Percentiles rank a stretch among this genome's conserved stretches.
Conservation (phyloP, 1,284 basidiomycete species). For the Papiliotrema fonsecae region DNA sequence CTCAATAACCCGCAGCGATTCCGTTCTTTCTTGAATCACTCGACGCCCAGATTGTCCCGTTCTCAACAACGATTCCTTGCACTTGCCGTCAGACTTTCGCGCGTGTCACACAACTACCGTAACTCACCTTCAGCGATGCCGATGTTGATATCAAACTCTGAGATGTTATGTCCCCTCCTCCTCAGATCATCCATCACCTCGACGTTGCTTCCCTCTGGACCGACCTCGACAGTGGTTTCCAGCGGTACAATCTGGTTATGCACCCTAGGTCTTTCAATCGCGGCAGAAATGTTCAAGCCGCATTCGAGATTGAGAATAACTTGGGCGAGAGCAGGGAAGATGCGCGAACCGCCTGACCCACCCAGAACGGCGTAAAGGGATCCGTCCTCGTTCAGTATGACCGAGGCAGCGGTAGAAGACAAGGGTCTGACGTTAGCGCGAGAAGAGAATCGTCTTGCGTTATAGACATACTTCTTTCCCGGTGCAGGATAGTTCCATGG, state of each 20-base stretch:
- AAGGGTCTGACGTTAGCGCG: conserved; percentile 53
- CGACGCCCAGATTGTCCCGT: conserved; percentile 49
- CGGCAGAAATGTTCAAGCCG: conserved; percentile 70
- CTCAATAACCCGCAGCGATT: conserved; percentile 45
- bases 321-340: conserved; percentile 76
- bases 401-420: conserved; percentile 74
- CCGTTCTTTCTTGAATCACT: conserved; percentile 46
- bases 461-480: conserved; percentile 58
- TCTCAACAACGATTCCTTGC: conserved; percentile 61
- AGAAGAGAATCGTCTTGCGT: background rate
- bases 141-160: conserved; percentile 49
- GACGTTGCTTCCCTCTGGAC: conserved; percentile 50
- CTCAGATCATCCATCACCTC: conserved; percentile 57
- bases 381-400: conserved; percentile 69
- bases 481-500: conserved; percentile 86
- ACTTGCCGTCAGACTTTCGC: conserved; percentile 47
- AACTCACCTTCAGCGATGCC: conserved; percentile 36
- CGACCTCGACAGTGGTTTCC: conserved; percentile 59
- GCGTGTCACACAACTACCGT: background rate
- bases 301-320: conserved; percentile 75
- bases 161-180: conserved; percentile 66
- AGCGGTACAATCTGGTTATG: conserved; percentile 83
- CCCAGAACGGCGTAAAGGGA: conserved; percentile 69
- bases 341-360: conserved; percentile 80
- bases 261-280: conserved; percentile 81